These are phyloP conservation scores for Candida easanensis DNA, from an alignment of 805 yeast genomes.

Conservation along the genomic window DNA sequence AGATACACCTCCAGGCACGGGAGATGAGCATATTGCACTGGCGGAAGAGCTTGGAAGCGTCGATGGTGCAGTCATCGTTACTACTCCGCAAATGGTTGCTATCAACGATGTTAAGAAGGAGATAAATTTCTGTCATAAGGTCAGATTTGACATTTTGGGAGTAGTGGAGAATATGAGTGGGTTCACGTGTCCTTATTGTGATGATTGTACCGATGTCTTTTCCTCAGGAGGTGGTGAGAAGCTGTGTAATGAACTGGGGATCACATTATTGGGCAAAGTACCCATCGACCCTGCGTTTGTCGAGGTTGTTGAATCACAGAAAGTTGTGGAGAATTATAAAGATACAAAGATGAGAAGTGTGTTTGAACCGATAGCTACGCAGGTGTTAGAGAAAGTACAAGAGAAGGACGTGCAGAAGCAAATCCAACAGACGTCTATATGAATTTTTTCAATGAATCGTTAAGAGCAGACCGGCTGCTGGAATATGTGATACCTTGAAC, in stretches of 20 bases:
- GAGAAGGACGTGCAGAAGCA: conserved; percentile 1
- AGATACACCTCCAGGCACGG: conserved; percentile 98
- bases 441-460: conserved; percentile 4
- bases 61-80: conserved; percentile 92
- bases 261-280: conserved; percentile 78
- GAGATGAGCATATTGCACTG: conserved; percentile 95
- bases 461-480: not conserved
- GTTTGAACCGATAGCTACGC: conserved; percentile 13
- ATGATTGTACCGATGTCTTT: conserved; percentile 88
- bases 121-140: conserved; percentile 87
- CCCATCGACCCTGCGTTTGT: conserved; percentile 95
- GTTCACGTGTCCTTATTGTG: conserved; percentile 89
- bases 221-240: conserved; percentile 88
- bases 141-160: conserved; percentile 76
- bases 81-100: conserved; percentile 94
- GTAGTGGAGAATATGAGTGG: conserved; percentile 97
- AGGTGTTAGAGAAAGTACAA: conserved; percentile 8
- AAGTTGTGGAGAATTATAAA: conserved; percentile 17
- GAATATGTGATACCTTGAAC: conserved; percentile 5
- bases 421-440: not conserved
- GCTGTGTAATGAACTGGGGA: conserved; percentile 57
- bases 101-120: conserved; percentile 94
- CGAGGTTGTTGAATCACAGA: conserved; percentile 70
- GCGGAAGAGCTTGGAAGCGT: conserved; percentile 84
- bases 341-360: conserved; percentile 14